Conservation (phyloP, 129 eudicot genomes). For the Chrysanthemum lavandulifolium region DNA sequence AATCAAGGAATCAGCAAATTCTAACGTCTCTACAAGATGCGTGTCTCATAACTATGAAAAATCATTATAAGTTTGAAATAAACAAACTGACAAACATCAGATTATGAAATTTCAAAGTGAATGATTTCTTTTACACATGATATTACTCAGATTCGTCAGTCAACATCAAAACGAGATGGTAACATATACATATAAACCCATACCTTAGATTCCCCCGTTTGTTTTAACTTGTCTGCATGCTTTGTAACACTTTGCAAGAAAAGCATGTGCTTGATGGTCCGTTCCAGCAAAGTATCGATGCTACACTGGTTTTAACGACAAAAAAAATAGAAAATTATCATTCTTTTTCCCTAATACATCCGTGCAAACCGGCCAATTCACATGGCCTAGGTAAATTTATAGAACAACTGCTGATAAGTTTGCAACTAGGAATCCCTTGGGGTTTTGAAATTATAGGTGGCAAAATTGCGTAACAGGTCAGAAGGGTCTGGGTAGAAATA, state of each 20-base stretch:
- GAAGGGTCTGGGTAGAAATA: not conserved
- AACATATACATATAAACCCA: not conserved
- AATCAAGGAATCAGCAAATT: too few species aligned
- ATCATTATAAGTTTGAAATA: not conserved
- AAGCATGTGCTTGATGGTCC: slow-evolving; percentile 95
- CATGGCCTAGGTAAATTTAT: not conserved
- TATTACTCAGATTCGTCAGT: not conserved
- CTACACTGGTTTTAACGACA: slow-evolving; percentile 65
- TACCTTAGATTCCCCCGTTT: slow-evolving; percentile 76
- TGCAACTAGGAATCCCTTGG: not conserved
- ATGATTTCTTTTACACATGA: not conserved
- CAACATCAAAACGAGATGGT: not conserved
- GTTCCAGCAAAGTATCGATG: slow-evolving; percentile 88
- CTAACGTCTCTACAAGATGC: too few species aligned
- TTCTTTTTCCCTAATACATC: not conserved
- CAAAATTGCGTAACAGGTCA: not conserved
- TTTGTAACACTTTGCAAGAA: slow-evolving; percentile 88
- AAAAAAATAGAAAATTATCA: not conserved
- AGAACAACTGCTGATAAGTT: not conserved
- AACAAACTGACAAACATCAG: not conserved
- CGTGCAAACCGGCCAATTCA: not conserved
- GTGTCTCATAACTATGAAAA: not conserved
- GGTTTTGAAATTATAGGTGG: not conserved
- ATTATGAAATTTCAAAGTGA: not conserved
- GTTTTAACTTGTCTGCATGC: slow-evolving; percentile 87